phyloP scores from a whole-genome alignment of 2,329 filamentous ascomycete genomes.

The Colletotrichum magnum region DNA sequence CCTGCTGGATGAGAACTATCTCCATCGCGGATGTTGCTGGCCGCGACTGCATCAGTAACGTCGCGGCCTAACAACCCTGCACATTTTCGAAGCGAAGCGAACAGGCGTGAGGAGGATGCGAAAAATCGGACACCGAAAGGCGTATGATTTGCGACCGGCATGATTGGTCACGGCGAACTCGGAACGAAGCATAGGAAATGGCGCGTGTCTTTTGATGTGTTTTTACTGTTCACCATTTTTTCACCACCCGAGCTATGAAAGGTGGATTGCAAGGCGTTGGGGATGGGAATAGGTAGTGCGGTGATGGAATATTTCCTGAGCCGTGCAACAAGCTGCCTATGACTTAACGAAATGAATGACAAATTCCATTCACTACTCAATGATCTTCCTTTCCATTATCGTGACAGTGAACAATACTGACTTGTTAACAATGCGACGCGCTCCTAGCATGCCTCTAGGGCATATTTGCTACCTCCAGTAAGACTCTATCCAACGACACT shows the following conservation, averaged over 20 bases:
- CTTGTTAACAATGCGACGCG: too few species aligned
- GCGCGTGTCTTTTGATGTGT: not conserved
- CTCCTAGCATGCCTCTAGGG: too few species aligned
- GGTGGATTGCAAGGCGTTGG: conserved; percentile 20
- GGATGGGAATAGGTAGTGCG: not conserved
- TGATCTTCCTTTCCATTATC: not conserved
- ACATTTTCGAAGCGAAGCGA: not conserved
- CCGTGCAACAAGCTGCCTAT: not conserved
- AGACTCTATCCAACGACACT: too few species aligned
- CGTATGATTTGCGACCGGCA: not conserved
- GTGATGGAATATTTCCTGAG: not conserved
- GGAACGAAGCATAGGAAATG: not conserved
- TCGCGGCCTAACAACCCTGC: not conserved
- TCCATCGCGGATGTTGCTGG: rapidly evolving
- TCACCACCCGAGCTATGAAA: not conserved
- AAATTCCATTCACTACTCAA: not conserved
- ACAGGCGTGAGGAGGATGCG: not conserved
- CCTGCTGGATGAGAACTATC: not conserved
- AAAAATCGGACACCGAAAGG: not conserved
- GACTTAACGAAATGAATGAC: not conserved
- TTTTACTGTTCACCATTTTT: not conserved
- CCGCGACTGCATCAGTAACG: not conserved
- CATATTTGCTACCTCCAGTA: too few species aligned
- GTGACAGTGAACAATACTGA: too few species aligned
- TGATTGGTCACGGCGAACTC: not conserved